Evolutionary conservation across 176 grass and related monocot species (phyloP), one percentile per base, ranked within the genome.

Genomic region (Paspalum notatum): DNA sequence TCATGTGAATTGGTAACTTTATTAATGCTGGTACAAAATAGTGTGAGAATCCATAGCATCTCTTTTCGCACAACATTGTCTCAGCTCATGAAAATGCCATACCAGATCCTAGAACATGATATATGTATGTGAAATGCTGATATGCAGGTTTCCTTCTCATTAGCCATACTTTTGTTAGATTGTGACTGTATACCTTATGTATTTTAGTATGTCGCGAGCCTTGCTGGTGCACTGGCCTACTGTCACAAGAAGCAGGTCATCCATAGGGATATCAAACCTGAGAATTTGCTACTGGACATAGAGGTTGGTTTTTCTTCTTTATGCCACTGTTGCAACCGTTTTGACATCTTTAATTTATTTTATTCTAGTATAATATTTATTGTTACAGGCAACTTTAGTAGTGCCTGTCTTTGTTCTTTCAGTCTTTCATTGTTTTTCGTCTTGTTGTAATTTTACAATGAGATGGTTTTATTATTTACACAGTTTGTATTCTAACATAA

Each of bases 201-300:
- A 32, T 71, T 77, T 62, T 51, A 98, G 96, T 98, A 93, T 82
- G 71, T 88, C 39, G 86, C 92, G 1, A 95, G 96, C 76, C 90
- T 98, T 38, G 92, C 92, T 47, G 83, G 71, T 77, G 92, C 92
- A 67, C 62, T 98, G 32, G 86, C 81, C 22, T 98, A 95, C 82
- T 98, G 92, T 81, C 96, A 98, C 85, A 91, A 93, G 85, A 98
- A 98, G 82, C 86, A 89, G 84, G 86, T 95, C 66, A 98, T 98
- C 41, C 92, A 98, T 53, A 89, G 96, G 78, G 96, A 95, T 75
- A 98, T 98, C 88, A 98, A 95, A 71, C 92, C 96, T 26, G 92
- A 98, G 78, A 98, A 98, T 87, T 82, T 98, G 57, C 77, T 98
- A 47, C 88, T 98, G 13, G 96, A 98, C 82, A 73, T 95, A 15